A percentile compares a stretch with the other conserved stretches of the same genome.
These are phyloP conservation scores for Pseudopediastrum boryanum DNA, from an alignment of 139 green algal species.

Conservation along the genomic window DNA sequence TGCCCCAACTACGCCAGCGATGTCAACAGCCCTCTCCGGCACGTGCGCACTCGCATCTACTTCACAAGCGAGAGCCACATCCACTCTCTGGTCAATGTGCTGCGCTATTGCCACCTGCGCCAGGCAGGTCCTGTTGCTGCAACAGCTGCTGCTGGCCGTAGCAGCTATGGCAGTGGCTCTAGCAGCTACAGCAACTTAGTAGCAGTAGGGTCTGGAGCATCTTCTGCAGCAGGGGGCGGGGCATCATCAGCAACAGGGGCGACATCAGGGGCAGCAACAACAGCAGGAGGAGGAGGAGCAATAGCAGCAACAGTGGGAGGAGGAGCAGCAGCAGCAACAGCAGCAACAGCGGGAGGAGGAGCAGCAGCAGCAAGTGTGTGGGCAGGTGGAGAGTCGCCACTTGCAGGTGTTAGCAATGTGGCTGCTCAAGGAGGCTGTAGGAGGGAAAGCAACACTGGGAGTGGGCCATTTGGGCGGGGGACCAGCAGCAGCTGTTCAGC, in stretches of 20 bases:
- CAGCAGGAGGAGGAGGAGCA: no score
- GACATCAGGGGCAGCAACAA: no score
- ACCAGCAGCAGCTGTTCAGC: background rate
- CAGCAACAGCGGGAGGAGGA: background rate
- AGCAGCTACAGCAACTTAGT: constrained; percentile 5
- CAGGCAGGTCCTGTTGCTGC: background rate
- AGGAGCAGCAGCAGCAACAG: constrained; percentile 6
- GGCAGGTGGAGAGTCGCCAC: no score
- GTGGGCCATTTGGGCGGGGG: no score
- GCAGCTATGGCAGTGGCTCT: background rate
- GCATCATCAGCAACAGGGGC: no score
- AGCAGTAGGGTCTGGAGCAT: no score
- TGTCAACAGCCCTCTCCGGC: constrained; percentile 92
- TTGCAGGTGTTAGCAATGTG: no score
- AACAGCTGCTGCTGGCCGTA: background rate
- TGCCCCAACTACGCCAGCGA: constrained; percentile 90
- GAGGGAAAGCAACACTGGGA: no score
- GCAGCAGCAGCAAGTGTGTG: background rate
- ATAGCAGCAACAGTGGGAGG: no score
- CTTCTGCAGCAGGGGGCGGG: no score
- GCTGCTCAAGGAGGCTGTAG: no score
- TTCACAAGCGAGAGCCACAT: constrained; percentile 97
- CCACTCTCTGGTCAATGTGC: constrained; percentile 94
- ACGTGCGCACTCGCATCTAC: constrained; percentile 98
- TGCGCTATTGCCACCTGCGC: constrained; percentile 79